Base-by-base conservation (phyloP, 139 green algal species). In the Spirogloea muscicola region DNA sequence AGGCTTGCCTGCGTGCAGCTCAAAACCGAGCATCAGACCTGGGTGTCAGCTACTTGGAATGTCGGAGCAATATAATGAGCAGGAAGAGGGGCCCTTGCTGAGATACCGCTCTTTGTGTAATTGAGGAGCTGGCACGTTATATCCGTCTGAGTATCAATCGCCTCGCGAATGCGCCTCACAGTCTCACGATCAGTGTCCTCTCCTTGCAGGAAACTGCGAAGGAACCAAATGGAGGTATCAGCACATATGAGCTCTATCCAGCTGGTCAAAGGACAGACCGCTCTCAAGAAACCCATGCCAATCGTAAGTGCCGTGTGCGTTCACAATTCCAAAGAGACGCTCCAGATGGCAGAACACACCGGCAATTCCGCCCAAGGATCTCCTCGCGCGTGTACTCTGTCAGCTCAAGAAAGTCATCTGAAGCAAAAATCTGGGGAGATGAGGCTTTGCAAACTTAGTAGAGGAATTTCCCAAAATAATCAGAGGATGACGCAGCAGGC, bases 151-250 rank as follows among this genome's bases (percentile, higher is more conserved):
- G 58, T 80, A 3, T 84, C 78, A 42, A 97, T 89, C 6, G 89
- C 83, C 1, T 89, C 80, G 3, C 92, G 84, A 34, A 98, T 87
- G 65, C 91, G 90, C 5, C 84, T 67, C 38, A 96, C 87, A 57
- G 90, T 86, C 79, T 93, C 91, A 3, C 86, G 90, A 76, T 96
- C 89, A 9, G 93, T 97, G 42, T 87, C 91, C 76, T 95, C 88
- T 3, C 93, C 92, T 74, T 97, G 93, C 39, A 97, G 78, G 87
- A 97, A 98, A 41, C 93, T 91, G 82, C 92, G 96, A 85, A 18
- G 36, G 46, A 21, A 31, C 34, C 0, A 67, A n/a, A 0, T 57
- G 52, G 52, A 62, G 52, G 9, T 43, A 62, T 5, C 6, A 33
- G 40, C 7, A 33, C 6, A 62, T 33, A 62, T 62, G 38, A 39